Percentiles rank a stretch among this genome's conserved stretches.
Conservation (phyloP, 345 rosid species). For the Schrenkiella parvula region DNA sequence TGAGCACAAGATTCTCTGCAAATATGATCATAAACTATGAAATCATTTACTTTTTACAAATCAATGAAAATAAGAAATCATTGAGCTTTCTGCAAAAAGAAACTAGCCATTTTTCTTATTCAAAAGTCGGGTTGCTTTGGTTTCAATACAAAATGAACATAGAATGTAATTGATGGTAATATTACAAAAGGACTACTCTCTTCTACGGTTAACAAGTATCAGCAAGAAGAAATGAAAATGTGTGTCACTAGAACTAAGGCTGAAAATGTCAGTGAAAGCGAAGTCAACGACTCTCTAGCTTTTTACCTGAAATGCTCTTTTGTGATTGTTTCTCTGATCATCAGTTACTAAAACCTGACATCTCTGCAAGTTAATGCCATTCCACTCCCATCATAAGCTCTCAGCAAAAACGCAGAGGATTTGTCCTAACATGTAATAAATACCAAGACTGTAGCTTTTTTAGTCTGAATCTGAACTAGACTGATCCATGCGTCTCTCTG, state of each 20-base stretch:
- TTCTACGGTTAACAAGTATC: background rate
- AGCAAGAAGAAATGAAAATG: background rate
- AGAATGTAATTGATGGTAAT: background rate
- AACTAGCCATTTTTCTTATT: background rate
- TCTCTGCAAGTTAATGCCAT: background rate
- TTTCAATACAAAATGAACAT: constrained; percentile 1
- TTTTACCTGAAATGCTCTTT: background rate
- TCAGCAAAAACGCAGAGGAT: constrained; percentile 14
- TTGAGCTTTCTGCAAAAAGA: background rate
- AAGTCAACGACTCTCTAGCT: background rate
- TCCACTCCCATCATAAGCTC: constrained; percentile 6
- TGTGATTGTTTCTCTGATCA: background rate
- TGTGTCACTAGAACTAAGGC: constrained; percentile 18
- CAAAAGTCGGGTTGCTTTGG: background rate
- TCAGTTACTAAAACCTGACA: constrained; percentile 12
- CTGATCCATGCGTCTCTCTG: constrained; percentile 47
- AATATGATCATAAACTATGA: background rate
- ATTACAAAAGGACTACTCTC: constrained; percentile 4
- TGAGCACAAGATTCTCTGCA: background rate
- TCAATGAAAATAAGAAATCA: too few relatives aligned
- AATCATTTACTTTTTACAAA: background rate
- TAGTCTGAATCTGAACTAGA: constrained; percentile 70
- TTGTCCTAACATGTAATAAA: constrained; percentile 5
- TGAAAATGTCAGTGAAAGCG: background rate
- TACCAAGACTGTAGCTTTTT: constrained; percentile 8